Evolutionary conservation across 345 rosid species (phyloP), one percentile per base, ranked within the genome.

Genomic region (Bruguiera sexangula): DNA sequence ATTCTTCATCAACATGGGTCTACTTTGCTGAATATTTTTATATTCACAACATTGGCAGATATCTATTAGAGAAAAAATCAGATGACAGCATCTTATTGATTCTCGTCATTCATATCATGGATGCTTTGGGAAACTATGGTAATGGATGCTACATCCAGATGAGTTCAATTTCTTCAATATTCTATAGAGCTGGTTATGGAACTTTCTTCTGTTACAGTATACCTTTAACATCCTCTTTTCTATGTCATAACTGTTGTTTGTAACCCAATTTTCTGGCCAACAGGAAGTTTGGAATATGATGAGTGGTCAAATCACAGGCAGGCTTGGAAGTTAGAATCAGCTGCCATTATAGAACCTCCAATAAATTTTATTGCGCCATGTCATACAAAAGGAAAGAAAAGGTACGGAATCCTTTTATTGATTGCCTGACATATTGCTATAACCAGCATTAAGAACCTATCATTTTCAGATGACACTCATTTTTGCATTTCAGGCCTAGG

Each of bases 241-340:
- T 58, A 43, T 58, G 34, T 51, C 55, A 32, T 52, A 53, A 66
- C 52, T 3, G 54, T 39, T 70, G 54, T 69, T 64, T 56, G 6
- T 56, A 24, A 21, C 16, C 60, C 0, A 10, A 1, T 13, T 43
- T 21, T 58, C 20, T 58, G 65, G 62, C 56, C 43, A 78, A 64
- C 84, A 95, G 99, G 97, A 70, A 88, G 93, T 78, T 72, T 90
- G 89, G 97, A 95, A 84, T 95, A 81, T 80, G 97, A 90, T 55
- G 99, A 92, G 80, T 92, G 97, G 97, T 84, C 88, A 70, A 87
- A 92, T 85, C 99, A 95, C 82, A 84, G 96, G 82, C 99, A 92
- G 85, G 95, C 93, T 70, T 91, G 96, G 99, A 95, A 91, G 86
- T 82, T 92, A 83, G 97, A 95, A 80, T 92, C 97, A 75, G 90